Conservation (phyloP, 2,329 filamentous ascomycete genomes). For the Aureobasidium leucospermi region DNA sequence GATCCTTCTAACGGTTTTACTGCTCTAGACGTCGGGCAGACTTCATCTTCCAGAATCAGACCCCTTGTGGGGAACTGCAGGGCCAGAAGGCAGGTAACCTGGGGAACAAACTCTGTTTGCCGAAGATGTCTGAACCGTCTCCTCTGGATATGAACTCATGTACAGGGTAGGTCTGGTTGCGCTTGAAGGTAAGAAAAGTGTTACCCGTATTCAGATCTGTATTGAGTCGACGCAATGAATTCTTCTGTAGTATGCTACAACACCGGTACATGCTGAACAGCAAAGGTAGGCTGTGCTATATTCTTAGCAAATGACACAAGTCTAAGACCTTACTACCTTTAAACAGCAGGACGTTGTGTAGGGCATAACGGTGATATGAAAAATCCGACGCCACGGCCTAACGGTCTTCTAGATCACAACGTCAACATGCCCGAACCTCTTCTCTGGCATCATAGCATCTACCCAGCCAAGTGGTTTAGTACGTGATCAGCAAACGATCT, state of each 20-base stretch:
- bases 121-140: no score
- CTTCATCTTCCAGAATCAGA: neutral
- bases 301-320: neutral
- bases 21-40: neutral
- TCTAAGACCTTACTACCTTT: neutral
- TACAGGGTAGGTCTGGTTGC: neutral
- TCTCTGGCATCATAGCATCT: no score
- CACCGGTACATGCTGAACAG: neutral
- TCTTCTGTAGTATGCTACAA: no score
- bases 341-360: neutral
- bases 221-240: no score
- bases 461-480: neutral
- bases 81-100: neutral
- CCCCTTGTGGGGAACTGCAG: neutral
- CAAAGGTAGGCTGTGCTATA: neutral
- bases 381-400: neutral
- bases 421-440: neutral
- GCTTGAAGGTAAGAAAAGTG: neutral
- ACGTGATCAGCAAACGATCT: neutral
- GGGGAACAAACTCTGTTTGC: neutral
- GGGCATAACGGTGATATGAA: neutral
- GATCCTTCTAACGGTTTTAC: neutral
- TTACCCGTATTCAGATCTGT: no score
- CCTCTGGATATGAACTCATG: no score
- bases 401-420: slow-evolving; percentile 6